Conservation (phyloP, 176 grass and related monocot species). For the Tillandsia fasciculata region DNA sequence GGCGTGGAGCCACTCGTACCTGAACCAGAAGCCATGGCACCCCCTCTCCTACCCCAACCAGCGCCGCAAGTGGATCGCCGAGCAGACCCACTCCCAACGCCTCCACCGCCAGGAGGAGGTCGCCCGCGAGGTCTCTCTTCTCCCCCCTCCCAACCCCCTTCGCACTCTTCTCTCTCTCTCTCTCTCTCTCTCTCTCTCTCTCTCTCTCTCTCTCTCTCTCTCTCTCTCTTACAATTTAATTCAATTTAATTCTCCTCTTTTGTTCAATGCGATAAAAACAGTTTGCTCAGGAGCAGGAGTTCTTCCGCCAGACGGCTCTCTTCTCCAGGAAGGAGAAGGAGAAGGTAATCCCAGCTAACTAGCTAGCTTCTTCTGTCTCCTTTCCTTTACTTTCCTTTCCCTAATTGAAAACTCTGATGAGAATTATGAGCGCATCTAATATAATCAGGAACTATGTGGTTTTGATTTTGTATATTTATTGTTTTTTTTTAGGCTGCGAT, state of each 20-base stretch:
- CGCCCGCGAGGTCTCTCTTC: conserved; percentile 10
- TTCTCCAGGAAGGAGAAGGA: conserved; percentile 96
- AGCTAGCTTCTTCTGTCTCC: too few relatives aligned
- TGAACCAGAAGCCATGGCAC: conserved; percentile 98
- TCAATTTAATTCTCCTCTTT: not conserved
- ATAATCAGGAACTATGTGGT: too few relatives aligned
- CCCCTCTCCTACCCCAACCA: conserved; percentile 94
- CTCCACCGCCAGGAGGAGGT: conserved; percentile 72
- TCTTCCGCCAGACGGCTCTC: conserved; percentile 86
- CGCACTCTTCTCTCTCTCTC: too few relatives aligned
- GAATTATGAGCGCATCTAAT: too few relatives aligned
- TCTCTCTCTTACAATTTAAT: not conserved
- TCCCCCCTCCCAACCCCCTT: not conserved
- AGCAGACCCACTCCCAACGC: conserved; percentile 62
- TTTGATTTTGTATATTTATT: too few relatives aligned
- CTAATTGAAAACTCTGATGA: too few relatives aligned
- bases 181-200: too few relatives aligned
- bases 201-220: too few relatives aligned
- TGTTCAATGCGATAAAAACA: not conserved
- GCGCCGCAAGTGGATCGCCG: conserved; percentile 98
- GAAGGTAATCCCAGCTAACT: conserved; percentile 41
- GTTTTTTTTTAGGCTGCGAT: too few relatives aligned
- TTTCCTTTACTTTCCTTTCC: too few relatives aligned
- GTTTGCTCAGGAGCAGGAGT: conserved; percentile 97
- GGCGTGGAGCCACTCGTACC: conserved; percentile 93